These are phyloP conservation scores for Scheffersomyces ergatensis DNA, from an alignment of 805 yeast genomes.

Conservation along the genomic window DNA sequence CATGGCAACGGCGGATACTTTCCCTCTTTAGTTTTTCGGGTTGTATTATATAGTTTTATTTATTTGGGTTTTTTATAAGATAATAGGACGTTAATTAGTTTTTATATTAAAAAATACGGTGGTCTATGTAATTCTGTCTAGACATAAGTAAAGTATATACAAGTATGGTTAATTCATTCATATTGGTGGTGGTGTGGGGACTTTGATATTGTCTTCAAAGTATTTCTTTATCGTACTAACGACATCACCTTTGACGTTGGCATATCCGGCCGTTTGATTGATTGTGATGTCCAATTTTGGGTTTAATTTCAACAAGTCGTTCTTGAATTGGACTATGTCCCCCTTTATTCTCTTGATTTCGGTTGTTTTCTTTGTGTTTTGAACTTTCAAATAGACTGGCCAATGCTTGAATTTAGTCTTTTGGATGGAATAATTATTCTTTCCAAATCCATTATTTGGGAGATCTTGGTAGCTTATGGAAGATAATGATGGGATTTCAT, in stretches of 20 bases:
- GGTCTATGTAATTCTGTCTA: constrained; percentile 1
- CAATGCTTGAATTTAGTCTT: constrained; percentile 65
- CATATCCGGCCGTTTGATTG: constrained; percentile 32
- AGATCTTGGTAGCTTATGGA: constrained; percentile 19
- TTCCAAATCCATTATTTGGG: constrained; percentile 34
- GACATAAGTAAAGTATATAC: constrained; percentile 1
- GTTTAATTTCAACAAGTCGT: constrained; percentile 56
- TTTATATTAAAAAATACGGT: no score
- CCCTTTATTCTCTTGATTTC: constrained; percentile 74
- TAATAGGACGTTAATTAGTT: no score
- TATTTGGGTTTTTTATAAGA: no score
- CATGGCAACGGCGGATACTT: no score
- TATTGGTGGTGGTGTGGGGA: background rate
- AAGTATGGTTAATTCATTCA: no score
- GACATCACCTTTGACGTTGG: constrained; percentile 40
- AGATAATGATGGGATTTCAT: constrained; percentile 27
- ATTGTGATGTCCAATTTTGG: constrained; percentile 43
- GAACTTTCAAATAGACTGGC: constrained; percentile 77
- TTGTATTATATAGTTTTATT: background rate
- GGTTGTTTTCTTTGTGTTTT: constrained; percentile 65
- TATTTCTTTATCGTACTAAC: constrained; percentile 26
- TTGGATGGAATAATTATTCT: constrained; percentile 36
- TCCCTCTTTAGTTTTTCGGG: background rate
- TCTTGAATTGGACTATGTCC: constrained; percentile 59
- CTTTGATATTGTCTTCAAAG: constrained; percentile 18